Conservation (phyloP, 495 filamentous ascomycete genomes). For the Diplogelasinospora grovesii region DNA sequence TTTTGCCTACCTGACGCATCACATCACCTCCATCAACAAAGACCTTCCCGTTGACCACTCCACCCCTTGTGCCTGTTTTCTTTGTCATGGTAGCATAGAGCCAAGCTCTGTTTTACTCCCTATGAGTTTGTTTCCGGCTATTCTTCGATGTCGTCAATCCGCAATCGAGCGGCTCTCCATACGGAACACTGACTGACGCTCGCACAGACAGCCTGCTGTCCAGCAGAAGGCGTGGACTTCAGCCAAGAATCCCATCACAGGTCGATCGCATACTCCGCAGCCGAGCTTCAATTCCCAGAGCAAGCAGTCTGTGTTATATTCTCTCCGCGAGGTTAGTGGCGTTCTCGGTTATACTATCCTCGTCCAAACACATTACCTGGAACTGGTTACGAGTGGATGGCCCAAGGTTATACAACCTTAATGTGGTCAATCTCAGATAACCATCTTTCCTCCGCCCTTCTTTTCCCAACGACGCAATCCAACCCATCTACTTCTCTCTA, state of each 20-base stretch:
- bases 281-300: slow-evolving; percentile 20
- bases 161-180: too few species aligned
- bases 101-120: too few species aligned
- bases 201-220: slow-evolving; percentile 33
- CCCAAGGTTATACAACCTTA: too few species aligned
- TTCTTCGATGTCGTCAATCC: too few species aligned
- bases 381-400: too few species aligned
- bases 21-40: slow-evolving; percentile 4
- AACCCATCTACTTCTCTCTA: too few species aligned
- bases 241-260: slow-evolving; percentile 32
- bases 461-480: too few species aligned
- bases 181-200: slow-evolving; percentile 21
- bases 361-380: neutral
- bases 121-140: too few species aligned
- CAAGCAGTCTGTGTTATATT: slow-evolving; percentile 21
- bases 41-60: slow-evolving; percentile 1
- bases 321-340: slow-evolving; percentile 29
- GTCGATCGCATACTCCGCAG: slow-evolving; percentile 24
- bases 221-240: slow-evolving; percentile 35
- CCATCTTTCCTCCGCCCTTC: too few species aligned
- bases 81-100: slow-evolving; percentile 3
- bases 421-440: too few species aligned
- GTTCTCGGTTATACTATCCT: neutral
- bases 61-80: slow-evolving; percentile 1
- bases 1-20: slow-evolving; percentile 13